Conservation (phyloP, 2,329 filamentous ascomycete genomes). For the Penicillium sp. region DNA sequence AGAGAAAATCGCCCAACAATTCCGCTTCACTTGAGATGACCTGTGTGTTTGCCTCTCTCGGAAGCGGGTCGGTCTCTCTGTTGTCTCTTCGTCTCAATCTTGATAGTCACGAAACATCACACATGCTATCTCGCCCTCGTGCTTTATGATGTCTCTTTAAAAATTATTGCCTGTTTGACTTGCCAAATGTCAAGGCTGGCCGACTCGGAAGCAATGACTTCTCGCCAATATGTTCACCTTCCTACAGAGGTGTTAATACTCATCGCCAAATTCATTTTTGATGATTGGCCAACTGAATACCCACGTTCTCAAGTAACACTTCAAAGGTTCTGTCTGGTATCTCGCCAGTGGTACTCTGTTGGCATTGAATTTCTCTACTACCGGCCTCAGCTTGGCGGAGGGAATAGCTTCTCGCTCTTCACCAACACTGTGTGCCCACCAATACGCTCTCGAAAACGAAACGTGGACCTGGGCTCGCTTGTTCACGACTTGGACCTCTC, state of each 20-base stretch:
- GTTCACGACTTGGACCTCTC: constrained; percentile 48
- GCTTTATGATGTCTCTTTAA: neutral
- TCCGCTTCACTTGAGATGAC: neutral
- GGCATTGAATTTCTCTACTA: constrained; percentile 47
- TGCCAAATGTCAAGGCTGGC: neutral
- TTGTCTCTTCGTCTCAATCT: neutral
- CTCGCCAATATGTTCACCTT: constrained; percentile 2
- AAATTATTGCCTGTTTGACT: neutral
- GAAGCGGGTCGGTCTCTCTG: neutral
- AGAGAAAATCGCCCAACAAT: neutral
- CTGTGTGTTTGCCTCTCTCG: neutral
- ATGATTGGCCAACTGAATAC: neutral
- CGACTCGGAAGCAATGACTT: neutral
- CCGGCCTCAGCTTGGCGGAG: constrained; percentile 42
- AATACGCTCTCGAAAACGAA: constrained; percentile 36
- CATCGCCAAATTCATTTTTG: neutral
- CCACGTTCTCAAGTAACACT: constrained; percentile 38
- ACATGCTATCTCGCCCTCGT: neutral
- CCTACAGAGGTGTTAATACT: constrained; percentile 2
- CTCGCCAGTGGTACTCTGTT: constrained; percentile 50
- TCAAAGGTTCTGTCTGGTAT: constrained; percentile 46
- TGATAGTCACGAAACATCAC: neutral
- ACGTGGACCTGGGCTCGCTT: constrained; percentile 40
- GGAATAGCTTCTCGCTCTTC: constrained; percentile 48
- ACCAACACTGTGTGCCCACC: constrained; percentile 47